Conservation (phyloP, 768 basidiomycete genomes). For the Mycena rosella region DNA sequence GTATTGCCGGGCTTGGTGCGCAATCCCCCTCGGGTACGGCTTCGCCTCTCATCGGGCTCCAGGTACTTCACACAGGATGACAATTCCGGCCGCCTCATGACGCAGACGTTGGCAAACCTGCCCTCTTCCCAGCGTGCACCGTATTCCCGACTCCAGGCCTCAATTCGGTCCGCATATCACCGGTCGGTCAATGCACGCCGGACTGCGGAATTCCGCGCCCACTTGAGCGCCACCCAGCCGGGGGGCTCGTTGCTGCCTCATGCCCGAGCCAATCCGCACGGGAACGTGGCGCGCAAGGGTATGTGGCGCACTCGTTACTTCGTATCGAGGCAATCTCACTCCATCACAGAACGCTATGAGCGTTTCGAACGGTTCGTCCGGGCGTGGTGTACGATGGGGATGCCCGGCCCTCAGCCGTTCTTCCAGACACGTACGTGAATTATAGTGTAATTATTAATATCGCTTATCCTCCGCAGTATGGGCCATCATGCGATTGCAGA, state of each 20-base stretch:
- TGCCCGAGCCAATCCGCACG: conserved; percentile 74
- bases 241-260: conserved; percentile 85
- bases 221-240: conserved; percentile 81
- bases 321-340: conserved; percentile 23
- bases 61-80: conserved; percentile 92
- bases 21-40: conserved; percentile 16
- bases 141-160: conserved; percentile 88
- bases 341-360: conserved; percentile 72
- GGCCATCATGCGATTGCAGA: conserved; percentile 85
- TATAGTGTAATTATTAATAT: conserved; percentile 11
- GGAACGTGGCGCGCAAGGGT: conserved; percentile 78
- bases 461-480: conserved; percentile 62
- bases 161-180: conserved; percentile 88
- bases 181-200: conserved; percentile 81
- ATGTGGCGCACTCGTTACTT: conserved; percentile 31
- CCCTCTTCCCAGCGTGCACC: conserved; percentile 89
- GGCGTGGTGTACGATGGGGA: conserved; percentile 87
- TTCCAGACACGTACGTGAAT: conserved; percentile 68
- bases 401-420: conserved; percentile 93
- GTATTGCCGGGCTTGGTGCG: conserved; percentile 82
- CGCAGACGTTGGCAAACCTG: conserved; percentile 82
- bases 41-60: conserved; percentile 25
- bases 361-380: conserved; percentile 80
- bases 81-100: conserved; percentile 82
- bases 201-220: conserved; percentile 88